Conservation (phyloP, 2,329 filamentous ascomycete species). For the Paraphoma sp. region DNA sequence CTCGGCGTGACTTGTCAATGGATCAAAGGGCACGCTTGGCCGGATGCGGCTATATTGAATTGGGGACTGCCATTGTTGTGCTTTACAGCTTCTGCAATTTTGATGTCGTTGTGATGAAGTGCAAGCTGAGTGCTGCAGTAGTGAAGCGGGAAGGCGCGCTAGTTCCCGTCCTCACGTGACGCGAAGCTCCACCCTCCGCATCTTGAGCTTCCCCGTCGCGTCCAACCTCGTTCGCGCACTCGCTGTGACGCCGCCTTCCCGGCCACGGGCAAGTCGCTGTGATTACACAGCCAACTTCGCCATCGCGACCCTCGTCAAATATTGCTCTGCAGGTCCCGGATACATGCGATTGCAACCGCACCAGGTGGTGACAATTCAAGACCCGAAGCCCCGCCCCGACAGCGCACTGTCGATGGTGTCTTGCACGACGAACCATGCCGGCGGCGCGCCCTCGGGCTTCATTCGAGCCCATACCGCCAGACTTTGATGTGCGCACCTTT, state of each 20-base stretch:
- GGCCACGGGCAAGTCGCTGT: no score
- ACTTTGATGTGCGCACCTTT: constrained; percentile 77
- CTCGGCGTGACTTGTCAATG: no score
- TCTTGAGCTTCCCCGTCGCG: neutral
- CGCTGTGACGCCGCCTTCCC: neutral
- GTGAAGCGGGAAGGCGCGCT: constrained; percentile 13
- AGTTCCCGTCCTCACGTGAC: constrained; percentile 20
- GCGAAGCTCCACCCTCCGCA: neutral
- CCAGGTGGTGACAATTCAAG: neutral
- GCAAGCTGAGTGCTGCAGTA: neutral
- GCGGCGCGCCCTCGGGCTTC: constrained; percentile 81
- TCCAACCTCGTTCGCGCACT: neutral
- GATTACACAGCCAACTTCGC: neutral
- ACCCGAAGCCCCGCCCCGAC: neutral
- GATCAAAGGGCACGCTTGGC: no score
- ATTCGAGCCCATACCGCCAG: constrained; percentile 88
- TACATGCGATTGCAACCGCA: neutral
- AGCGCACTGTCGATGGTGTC: constrained; percentile 17
- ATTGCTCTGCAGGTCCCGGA: neutral
- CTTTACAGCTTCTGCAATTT: neutral
- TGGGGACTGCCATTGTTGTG: neutral
- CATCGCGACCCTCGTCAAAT: neutral
- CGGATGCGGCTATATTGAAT: no score
- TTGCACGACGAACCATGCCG: constrained; percentile 65
- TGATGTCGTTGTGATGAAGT: neutral